phyloP scores from a whole-genome alignment of 1,139 yeast species.

The Hemisphaericaspora xylofermentans region DNA sequence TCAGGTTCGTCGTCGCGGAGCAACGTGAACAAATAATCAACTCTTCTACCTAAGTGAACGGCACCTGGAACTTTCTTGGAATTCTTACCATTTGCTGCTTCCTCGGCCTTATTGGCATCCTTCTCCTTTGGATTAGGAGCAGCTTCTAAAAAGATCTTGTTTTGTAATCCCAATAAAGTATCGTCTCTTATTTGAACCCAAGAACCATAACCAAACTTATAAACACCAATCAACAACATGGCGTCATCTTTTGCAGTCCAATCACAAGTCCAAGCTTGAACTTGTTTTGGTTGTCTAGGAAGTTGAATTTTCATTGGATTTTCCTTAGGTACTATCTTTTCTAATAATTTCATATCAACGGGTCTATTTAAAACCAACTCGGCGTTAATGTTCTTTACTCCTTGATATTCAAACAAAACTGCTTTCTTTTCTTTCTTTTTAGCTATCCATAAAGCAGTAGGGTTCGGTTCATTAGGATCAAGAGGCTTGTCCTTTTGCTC shows the following conservation, averaged over 20 bases:
- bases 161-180: slow-evolving; percentile 83
- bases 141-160: slow-evolving; percentile 68
- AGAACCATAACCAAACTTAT: slow-evolving; percentile 93
- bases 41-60: slow-evolving; percentile 90
- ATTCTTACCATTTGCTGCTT: slow-evolving; percentile 18
- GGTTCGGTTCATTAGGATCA: slow-evolving; percentile 38
- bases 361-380: slow-evolving; percentile 84
- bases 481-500: slow-evolving; percentile 48
- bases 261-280: slow-evolving; percentile 85
- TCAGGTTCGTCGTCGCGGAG: slow-evolving; percentile 55
- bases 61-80: slow-evolving; percentile 82
- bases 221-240: slow-evolving; percentile 80
- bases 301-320: slow-evolving; percentile 60
- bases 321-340: slow-evolving; percentile 55
- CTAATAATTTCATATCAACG: slow-evolving; percentile 69
- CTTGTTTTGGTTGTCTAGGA: slow-evolving; percentile 68
- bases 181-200: slow-evolving; percentile 96
- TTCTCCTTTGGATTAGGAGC: slow-evolving; percentile 10
- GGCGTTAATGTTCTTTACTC: slow-evolving; percentile 88
- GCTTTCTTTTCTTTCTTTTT: slow-evolving; percentile 83
- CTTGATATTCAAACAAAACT: slow-evolving; percentile 82
- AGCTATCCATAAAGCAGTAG: slow-evolving; percentile 50
- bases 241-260: slow-evolving; percentile 88
- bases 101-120: slow-evolving; percentile 8
- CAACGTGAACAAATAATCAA: slow-evolving; percentile 77